A percentile compares a stretch with the other conserved stretches of the same genome.
These are phyloP conservation scores for Apiospora phragmitis DNA, from an alignment of 2,329 filamentous ascomycete species.

Conservation along the genomic window DNA sequence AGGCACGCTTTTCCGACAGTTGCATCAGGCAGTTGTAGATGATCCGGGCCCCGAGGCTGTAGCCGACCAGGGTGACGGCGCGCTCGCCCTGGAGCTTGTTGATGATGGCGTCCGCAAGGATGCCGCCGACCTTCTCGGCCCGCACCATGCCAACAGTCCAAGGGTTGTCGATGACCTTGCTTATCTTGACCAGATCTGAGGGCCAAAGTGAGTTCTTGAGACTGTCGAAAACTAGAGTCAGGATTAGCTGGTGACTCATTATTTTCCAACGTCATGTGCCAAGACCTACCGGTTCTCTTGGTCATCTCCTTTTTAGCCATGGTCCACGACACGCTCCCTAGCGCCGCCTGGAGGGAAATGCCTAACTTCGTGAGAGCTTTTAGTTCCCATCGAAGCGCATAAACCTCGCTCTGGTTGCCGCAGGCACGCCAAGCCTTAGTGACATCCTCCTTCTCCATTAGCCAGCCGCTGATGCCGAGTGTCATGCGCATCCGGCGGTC, in stretches of 20 bases:
- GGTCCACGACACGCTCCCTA: conserved; percentile 80
- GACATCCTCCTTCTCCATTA: conserved; percentile 71
- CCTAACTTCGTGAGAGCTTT: conserved; percentile 77
- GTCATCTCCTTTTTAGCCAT: conserved; percentile 58
- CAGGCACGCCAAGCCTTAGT: conserved; percentile 76
- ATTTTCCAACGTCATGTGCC: not conserved
- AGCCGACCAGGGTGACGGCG: conserved; percentile 78
- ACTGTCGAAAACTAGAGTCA: conserved; percentile 49
- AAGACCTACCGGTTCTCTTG: conserved; percentile 42
- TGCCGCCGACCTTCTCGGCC: conserved; percentile 70
- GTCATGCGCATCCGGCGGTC: conserved; percentile 76
- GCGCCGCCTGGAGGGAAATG: conserved; percentile 72
- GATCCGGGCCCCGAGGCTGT: conserved; percentile 77
- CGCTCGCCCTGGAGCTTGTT: conserved; percentile 81
- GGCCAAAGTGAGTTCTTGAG: conserved; percentile 65
- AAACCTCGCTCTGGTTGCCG: conserved; percentile 72
- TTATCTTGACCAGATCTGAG: conserved; percentile 62
- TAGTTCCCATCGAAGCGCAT: conserved; percentile 82
- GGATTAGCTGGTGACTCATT: conserved; percentile 16
- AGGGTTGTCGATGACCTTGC: conserved; percentile 77
- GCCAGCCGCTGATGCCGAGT: conserved; percentile 81
- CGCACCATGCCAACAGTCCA: conserved; percentile 76
- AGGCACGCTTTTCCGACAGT: conserved; percentile 75
- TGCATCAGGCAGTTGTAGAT: conserved; percentile 80
- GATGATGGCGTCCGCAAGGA: conserved; percentile 78